Evolutionary conservation across 1,284 basidiomycete species (phyloP), one percentile per base, ranked within the genome.

Genomic region (Anthracocystis walkeri): DNA sequence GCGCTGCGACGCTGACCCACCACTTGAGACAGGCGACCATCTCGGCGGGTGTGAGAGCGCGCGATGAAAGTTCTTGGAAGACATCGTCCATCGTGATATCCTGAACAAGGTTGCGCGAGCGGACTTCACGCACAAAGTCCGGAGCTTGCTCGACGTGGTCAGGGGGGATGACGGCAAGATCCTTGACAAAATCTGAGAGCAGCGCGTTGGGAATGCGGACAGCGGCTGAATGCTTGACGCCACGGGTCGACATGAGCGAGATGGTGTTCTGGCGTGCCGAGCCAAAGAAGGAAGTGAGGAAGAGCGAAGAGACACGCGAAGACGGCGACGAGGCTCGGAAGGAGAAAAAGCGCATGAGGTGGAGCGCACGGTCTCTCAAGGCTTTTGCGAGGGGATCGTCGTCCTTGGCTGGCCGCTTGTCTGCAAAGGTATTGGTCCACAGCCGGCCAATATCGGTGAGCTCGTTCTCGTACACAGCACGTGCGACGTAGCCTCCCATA

Each of bases 21-120:
- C 96, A 99, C 64, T 90, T 89, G 73, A 98, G 87, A 84, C 93
- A 95, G 4, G 90, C 90, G 21, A 91, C 85, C 87, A 93, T 91
- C 85, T 98, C 94, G 14, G 88, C 86, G 75, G 93, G 90, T 0
- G 86, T 86, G 20, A 99, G 88, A 1, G 95, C 91, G 14, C 93
- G 88, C 2, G 88, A 86, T 16, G 89, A 89, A 7, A 99, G 88
- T 84, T 97, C 94, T 55, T 88, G 87, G 54, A 98, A 87, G 20
- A 98, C 93, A 82, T 99, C 97, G 20, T 90, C 88, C 80, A 97
- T 93, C 0, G 90, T 90, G 69, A 96, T 92, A n/a, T 91, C 89
- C 58, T 89, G 90, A n/a, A 99, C 88, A 84, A 95, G 87, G 1
- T 89, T 89, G 41, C 91, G 88, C 41, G 87, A 87, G 53, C 91